phyloP scores from a whole-genome alignment of 75 land plant genomes.

The Ceratopteris richardii region DNA sequence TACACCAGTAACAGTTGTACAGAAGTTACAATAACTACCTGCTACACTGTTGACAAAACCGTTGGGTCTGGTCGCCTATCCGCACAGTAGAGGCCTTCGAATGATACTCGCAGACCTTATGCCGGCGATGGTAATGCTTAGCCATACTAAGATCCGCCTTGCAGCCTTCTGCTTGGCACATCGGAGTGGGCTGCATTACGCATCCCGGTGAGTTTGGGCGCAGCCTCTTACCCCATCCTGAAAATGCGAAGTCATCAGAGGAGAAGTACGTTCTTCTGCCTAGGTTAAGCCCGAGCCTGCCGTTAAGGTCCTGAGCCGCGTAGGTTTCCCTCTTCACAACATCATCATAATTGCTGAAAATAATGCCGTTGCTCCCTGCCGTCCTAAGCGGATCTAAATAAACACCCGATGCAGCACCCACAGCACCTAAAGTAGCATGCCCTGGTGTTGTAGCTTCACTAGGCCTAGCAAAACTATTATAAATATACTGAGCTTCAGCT shows the following conservation, averaged over 20 bases:
- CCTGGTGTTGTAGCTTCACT: too few species aligned
- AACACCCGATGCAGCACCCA: too few species aligned
- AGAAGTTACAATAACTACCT: slow-evolving; percentile 17
- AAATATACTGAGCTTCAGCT: too few species aligned
- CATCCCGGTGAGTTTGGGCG: slow-evolving; percentile 14
- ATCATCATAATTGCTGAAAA: too few species aligned
- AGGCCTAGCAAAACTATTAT: too few species aligned
- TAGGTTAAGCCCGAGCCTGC: slow-evolving; percentile 50
- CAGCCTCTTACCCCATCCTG: slow-evolving; percentile 17
- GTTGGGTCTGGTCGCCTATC: slow-evolving; percentile 30
- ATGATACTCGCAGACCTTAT: slow-evolving; percentile 52
- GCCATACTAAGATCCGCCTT: slow-evolving; percentile 40
- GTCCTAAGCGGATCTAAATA: too few species aligned
- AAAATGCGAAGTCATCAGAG: slow-evolving; percentile 27
- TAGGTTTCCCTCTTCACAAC: too few species aligned
- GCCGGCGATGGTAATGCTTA: slow-evolving; percentile 49
- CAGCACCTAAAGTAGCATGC: too few species aligned
- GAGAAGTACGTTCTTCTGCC: slow-evolving; percentile 66
- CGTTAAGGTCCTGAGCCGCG: too few species aligned
- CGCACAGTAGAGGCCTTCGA: slow-evolving; percentile 41
- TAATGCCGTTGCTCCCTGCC: too few species aligned
- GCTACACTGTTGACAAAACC: slow-evolving; percentile 61
- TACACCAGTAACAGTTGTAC: too few species aligned
- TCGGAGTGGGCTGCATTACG: slow-evolving; percentile 5
- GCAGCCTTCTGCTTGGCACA: slow-evolving; percentile 54